These are phyloP conservation scores for Candida taoyuanica DNA, from an alignment of 805 yeast species.

Conservation along the genomic window DNA sequence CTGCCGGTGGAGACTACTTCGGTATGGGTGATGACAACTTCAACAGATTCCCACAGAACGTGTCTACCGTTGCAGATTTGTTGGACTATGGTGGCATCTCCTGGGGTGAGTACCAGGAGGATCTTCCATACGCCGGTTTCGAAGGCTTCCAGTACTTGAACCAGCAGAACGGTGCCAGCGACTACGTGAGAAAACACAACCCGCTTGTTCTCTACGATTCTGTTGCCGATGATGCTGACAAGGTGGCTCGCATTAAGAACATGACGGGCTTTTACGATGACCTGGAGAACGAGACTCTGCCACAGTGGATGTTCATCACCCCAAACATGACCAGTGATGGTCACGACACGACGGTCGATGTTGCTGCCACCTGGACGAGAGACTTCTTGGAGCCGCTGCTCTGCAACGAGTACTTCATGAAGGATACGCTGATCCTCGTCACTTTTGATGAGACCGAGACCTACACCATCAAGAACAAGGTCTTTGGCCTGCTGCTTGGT, in stretches of 20 bases:
- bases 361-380: constrained; percentile 45
- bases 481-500: constrained; percentile 43
- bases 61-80: constrained; percentile 45
- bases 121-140: constrained; percentile 49
- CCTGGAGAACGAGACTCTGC: constrained; percentile 35
- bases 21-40: constrained; percentile 44
- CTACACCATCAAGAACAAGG: constrained; percentile 40
- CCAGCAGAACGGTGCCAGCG: constrained; percentile 39
- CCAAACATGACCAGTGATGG: constrained; percentile 54
- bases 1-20: constrained; percentile 48
- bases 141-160: constrained; percentile 42
- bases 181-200: constrained; percentile 50
- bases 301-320: constrained; percentile 50
- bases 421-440: constrained; percentile 38
- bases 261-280: constrained; percentile 41
- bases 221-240: constrained; percentile 31
- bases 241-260: constrained; percentile 43
- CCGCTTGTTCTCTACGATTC: constrained; percentile 42
- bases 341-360: constrained; percentile 42
- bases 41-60: constrained; percentile 39
- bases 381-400: constrained; percentile 41
- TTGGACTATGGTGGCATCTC: constrained; percentile 37
- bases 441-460: constrained; percentile 49
- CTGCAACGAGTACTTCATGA: constrained; percentile 42
- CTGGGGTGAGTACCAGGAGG: constrained; percentile 53